Conservation (phyloP, 805 yeast genomes). For the Yarrowia divulgata region DNA sequence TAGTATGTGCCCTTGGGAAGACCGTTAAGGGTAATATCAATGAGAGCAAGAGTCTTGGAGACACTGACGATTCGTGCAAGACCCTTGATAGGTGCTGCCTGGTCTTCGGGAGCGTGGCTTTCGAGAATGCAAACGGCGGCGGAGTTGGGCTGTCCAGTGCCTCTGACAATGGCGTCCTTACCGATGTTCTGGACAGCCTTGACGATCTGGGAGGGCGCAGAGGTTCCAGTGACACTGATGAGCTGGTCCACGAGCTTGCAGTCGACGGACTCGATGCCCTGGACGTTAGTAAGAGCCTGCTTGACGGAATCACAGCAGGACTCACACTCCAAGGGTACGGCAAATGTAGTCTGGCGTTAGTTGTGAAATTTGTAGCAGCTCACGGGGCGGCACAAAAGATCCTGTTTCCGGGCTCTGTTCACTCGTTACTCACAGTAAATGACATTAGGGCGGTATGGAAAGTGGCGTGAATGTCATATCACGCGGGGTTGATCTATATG, state of each 20-base stretch:
- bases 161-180: slow-evolving; percentile 88
- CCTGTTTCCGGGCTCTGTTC: slow-evolving; percentile 32
- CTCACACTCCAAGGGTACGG: slow-evolving; percentile 83
- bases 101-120: slow-evolving; percentile 61
- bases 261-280: slow-evolving; percentile 57
- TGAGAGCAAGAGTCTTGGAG: slow-evolving; percentile 59
- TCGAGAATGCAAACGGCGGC: slow-evolving; percentile 94
- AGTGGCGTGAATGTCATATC: slow-evolving; percentile 26
- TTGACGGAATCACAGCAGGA: slow-evolving; percentile 70
- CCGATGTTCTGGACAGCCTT: slow-evolving; percentile 75
- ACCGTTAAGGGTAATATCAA: slow-evolving; percentile 83
- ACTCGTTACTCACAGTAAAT: slow-evolving; percentile 34
- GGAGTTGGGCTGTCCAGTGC: slow-evolving; percentile 83
- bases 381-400: not conserved
- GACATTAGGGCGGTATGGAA: slow-evolving; percentile 22
- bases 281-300: slow-evolving; percentile 59
- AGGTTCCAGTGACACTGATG: slow-evolving; percentile 70
- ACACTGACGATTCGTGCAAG: slow-evolving; percentile 83
- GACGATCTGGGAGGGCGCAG: slow-evolving; percentile 79
- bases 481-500: slow-evolving; percentile 27
- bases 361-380: not conserved
- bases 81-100: slow-evolving; percentile 74
- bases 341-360: slow-evolving; percentile 67
- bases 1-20: slow-evolving; percentile 68
- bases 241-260: slow-evolving; percentile 66